phyloP scores from a whole-genome alignment of 768 basidiomycete genomes.

The Lentinula boryana region DNA sequence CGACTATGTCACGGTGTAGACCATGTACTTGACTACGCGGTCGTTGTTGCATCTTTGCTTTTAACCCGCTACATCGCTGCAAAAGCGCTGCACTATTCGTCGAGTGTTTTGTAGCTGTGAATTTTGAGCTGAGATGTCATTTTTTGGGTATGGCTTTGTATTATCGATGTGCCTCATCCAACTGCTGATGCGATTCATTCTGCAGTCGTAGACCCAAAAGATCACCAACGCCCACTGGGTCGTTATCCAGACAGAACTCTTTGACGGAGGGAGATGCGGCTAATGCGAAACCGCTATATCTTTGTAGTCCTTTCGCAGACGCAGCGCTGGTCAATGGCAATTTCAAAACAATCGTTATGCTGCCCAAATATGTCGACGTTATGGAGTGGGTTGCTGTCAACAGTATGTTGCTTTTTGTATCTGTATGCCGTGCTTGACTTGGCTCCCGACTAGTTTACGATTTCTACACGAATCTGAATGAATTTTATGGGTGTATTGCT shows the following conservation, averaged over 20 bases:
- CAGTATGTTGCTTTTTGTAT: constrained; percentile 44
- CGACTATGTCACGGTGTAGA: not conserved
- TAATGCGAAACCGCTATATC: constrained; percentile 66
- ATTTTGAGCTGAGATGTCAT: constrained; percentile 20
- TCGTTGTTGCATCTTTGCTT: not conserved
- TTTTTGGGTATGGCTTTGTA: constrained; percentile 23
- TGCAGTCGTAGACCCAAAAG: constrained; percentile 24
- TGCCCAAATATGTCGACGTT: constrained; percentile 91
- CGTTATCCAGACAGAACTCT: constrained; percentile 22
- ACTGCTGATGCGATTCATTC: not conserved
- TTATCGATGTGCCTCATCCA: not conserved
- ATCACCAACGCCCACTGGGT: constrained; percentile 27
- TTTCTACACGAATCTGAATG: constrained; percentile 95
- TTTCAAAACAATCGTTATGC: constrained; percentile 96
- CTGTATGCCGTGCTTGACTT: not conserved
- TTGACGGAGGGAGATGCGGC: constrained; percentile 24
- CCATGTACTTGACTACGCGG: constrained; percentile 2
- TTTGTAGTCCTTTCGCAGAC: constrained; percentile 93
- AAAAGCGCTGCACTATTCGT: not conserved
- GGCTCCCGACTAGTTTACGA: constrained; percentile 67
- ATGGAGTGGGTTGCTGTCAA: constrained; percentile 98
- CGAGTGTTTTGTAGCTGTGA: not conserved
- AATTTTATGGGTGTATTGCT: constrained; percentile 91
- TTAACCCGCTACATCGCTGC: not conserved
- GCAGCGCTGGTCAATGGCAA: constrained; percentile 96